Base-by-base conservation (phyloP, 371 early-diverging fungal species). In the Mucor saturninus region DNA sequence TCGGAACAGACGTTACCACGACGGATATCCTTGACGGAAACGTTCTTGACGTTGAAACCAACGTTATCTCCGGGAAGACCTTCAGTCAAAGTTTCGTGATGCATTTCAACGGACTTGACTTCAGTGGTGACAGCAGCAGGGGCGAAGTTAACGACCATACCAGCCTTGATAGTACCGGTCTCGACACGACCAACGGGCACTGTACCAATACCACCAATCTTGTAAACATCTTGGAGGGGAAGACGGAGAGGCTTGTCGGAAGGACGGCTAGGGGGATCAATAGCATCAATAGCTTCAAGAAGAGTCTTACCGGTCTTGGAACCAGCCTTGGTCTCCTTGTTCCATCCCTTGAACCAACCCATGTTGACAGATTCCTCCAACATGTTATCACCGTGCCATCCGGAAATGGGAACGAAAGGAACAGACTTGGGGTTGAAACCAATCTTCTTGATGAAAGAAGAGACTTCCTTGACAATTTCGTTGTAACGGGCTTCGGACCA, bases 101-200 rank as follows among this genome's bases (percentile, higher is more conserved):
- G 98, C 98, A 96, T 98, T 88, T 96, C 97, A 67, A 98, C 95
- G 84, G 96, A 95, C 90, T 94, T 95, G 86, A 96, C 98, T 86
- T 95, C 94, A 86, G 95, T 93, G 81, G 93, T 83, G 72, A 95
- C 89, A 75, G 79, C 79, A 73, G 89, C 79, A 62, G 97, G 95
- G 66, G 95, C 94, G 77, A 95, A 95, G 80, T 86, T 89, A 67
- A 95, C 95, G 66, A 92, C 90, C 95, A 94, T 95, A 83, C 93
- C 94, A 55, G 69, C 73, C 86, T 92, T 91, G 86, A 96, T 92
- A 80, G 88, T 75, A 90, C 97, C 97, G 68, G 94, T 93, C 86
- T 97, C 96, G 77, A 97, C 95, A 92, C 96, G 94, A 80, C 98
- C 98, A 79, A 95, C 96, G 73, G 95, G 94, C 48, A 97, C 95